phyloP scores from a whole-genome alignment of 2,329 filamentous ascomycete species.

The Fusarium piperis region DNA sequence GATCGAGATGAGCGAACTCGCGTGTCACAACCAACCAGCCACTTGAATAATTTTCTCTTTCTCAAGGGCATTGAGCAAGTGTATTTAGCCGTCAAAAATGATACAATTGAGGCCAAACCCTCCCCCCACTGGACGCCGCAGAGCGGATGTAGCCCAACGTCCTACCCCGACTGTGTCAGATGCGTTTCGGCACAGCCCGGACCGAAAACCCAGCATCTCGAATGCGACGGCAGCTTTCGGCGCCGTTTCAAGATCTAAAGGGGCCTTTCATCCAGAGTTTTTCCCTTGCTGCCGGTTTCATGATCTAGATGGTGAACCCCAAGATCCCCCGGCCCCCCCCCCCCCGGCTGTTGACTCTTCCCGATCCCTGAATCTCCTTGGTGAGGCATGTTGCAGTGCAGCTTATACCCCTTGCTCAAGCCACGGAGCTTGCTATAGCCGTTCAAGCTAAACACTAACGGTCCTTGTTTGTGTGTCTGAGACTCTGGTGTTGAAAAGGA shows the following conservation, averaged over 20 bases:
- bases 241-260: background rate
- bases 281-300: background rate
- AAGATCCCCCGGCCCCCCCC: background rate
- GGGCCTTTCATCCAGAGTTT: background rate
- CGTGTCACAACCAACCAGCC: background rate
- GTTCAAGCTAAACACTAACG: background rate
- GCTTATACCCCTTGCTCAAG: conserved; percentile 2
- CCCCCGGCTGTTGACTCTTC: conserved; percentile 23
- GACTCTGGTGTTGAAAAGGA: background rate
- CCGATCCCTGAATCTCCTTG: conserved; percentile 25
- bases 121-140: background rate
- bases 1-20: background rate
- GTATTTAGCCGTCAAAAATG: background rate
- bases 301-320: conserved; percentile 7
- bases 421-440: conserved; percentile 29
- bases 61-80: background rate
- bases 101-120: background rate
- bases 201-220: background rate
- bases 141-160: background rate
- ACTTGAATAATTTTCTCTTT: background rate
- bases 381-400: background rate
- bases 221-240: background rate
- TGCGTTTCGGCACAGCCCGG: background rate
- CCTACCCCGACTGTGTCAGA: background rate
- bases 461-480: background rate